A percentile compares a stretch with the other conserved stretches of the same genome.
Evolutionary conservation across 73 alveolate species (phyloP).

Genomic region (Uronychia setigera): DNA sequence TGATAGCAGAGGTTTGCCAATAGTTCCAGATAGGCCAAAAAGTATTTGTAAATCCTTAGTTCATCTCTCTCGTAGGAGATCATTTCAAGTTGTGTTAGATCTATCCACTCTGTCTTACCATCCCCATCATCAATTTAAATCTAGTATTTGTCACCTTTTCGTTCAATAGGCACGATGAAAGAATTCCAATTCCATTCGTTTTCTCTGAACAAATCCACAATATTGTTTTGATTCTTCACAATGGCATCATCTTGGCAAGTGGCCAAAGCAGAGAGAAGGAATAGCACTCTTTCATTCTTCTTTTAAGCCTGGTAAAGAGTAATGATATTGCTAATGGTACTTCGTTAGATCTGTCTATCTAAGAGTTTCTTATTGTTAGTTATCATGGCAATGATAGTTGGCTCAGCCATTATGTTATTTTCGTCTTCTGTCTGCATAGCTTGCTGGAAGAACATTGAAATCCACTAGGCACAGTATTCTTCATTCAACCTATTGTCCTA

Average conservation of each 20-base stretch:
- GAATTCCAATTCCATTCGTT: slow-evolving; percentile 5
- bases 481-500: slow-evolving; percentile 15
- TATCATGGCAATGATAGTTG: slow-evolving; percentile 38
- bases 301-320: slow-evolving; percentile 10
- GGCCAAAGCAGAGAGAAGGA: slow-evolving; percentile 19
- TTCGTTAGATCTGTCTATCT: slow-evolving; percentile 26
- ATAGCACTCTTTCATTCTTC: slow-evolving; percentile 17
- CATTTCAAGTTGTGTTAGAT: slow-evolving; percentile 18
- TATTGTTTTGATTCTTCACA: slow-evolving; percentile 29
- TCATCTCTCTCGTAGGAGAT: slow-evolving; percentile 39
- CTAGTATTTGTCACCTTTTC: slow-evolving; percentile 19
- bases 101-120: slow-evolving; percentile 21
- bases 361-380: slow-evolving; percentile 47
- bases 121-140: slow-evolving; percentile 21
- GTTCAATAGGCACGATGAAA: slow-evolving; percentile 15
- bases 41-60: slow-evolving; percentile 57
- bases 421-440: slow-evolving; percentile 24
- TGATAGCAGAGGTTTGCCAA: slow-evolving; percentile 43
- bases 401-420: slow-evolving; percentile 17
- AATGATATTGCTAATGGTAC: slow-evolving; percentile 22
- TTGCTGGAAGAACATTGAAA: slow-evolving; percentile 40
- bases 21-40: slow-evolving; percentile 43
- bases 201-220: slow-evolving; percentile 16
- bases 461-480: slow-evolving; percentile 41
- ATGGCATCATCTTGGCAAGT: slow-evolving; percentile 40